These are phyloP conservation scores for Eucalyptus grandis DNA, from an alignment of 345 rosid genomes.

Conservation along the genomic window DNA sequence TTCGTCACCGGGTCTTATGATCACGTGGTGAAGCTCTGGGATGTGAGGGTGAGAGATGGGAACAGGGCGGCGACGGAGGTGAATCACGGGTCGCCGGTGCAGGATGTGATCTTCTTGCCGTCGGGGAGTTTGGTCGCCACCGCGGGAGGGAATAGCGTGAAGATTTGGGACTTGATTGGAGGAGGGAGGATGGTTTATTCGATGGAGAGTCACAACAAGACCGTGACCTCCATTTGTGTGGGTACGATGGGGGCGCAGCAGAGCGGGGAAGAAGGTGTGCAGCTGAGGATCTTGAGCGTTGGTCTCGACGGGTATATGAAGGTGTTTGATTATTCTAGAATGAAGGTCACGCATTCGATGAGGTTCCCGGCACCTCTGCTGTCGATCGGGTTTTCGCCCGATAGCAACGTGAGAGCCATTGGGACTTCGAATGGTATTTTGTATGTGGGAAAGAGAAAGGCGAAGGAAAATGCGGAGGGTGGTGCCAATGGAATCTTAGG, in stretches of 20 bases:
- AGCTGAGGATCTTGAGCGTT: constrained; percentile 66
- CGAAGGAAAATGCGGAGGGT: constrained; percentile 30
- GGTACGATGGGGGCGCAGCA: constrained; percentile 40
- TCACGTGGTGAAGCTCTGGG: constrained; percentile 90
- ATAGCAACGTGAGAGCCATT: constrained; percentile 41
- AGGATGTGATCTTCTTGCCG: constrained; percentile 79
- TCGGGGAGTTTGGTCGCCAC: constrained; percentile 86
- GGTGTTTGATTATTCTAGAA: constrained; percentile 67
- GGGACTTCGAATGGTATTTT: constrained; percentile 72
- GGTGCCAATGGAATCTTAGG: constrained; percentile 9
- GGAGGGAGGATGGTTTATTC: constrained; percentile 78
- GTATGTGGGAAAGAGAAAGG: constrained; percentile 65
- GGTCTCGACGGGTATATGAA: constrained; percentile 92
- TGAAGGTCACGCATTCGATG: constrained; percentile 80
- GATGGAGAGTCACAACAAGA: constrained; percentile 94
- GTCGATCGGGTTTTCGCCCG: constrained; percentile 59
- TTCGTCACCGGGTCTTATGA: constrained; percentile 90
- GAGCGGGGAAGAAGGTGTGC: constrained; percentile 17
- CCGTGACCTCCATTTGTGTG: constrained; percentile 62
- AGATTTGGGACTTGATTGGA: constrained; percentile 83
- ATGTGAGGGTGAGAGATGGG: constrained; percentile 45
- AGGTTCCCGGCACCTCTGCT: constrained; percentile 82
- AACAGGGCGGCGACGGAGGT: constrained; percentile 47
- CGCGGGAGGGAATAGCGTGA: constrained; percentile 71
- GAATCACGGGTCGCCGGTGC: constrained; percentile 79